Evolutionary conservation across 768 basidiomycete genomes (phyloP).

Genomic region (Leccinum boreale): DNA sequence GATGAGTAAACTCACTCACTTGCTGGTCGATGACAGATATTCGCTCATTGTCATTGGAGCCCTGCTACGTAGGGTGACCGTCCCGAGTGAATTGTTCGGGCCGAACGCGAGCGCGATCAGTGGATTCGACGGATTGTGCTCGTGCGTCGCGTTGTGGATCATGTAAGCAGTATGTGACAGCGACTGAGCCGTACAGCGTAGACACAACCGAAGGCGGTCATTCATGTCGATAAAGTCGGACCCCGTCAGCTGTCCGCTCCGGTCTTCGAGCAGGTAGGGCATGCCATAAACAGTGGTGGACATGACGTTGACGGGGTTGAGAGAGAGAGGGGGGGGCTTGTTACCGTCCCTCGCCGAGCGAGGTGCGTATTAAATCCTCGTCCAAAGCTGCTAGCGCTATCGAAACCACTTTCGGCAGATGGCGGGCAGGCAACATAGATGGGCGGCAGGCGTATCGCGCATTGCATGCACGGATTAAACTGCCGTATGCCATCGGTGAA

Average conservation of each 20-base stretch:
- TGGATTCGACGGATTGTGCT: constrained; percentile 33
- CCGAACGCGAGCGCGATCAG: constrained; percentile 52
- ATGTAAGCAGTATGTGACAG: constrained; percentile 45
- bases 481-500: constrained; percentile 20
- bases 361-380: constrained; percentile 25
- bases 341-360: neutral
- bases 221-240: constrained; percentile 63
- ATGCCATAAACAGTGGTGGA: constrained; percentile 45
- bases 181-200: constrained; percentile 47
- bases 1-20: constrained; percentile 31
- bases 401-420: constrained; percentile 22
- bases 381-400: constrained; percentile 3
- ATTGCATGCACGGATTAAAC: constrained; percentile 10
- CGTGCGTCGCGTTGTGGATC: constrained; percentile 42
- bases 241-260: constrained; percentile 47
- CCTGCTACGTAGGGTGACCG: constrained; percentile 41
- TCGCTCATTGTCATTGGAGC: constrained; percentile 44
- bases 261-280: constrained; percentile 65
- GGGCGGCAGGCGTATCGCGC: constrained; percentile 17
- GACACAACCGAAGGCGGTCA: constrained; percentile 50
- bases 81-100: constrained; percentile 47
- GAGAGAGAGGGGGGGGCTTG: neutral
- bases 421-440: constrained; percentile 14
- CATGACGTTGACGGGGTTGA: constrained; percentile 14
- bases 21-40: constrained; percentile 42